phyloP scores from a whole-genome alignment of 1,139 yeast genomes.

The Blastobotrys ciferrii region DNA sequence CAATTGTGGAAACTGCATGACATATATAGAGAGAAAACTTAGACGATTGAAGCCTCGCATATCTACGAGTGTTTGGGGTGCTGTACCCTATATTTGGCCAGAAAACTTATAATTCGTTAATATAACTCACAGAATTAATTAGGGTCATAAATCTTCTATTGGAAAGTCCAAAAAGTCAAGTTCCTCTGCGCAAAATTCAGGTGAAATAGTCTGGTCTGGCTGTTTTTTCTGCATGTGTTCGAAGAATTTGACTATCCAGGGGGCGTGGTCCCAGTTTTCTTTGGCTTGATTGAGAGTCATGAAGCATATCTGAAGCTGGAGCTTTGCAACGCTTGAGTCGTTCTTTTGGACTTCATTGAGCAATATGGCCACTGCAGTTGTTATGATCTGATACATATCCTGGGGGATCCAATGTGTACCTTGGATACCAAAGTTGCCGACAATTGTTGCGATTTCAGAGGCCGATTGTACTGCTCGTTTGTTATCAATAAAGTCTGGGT shows the following conservation, averaged over 20 bases:
- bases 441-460: constrained; percentile 2
- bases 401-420: constrained; percentile 1
- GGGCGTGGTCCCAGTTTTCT: constrained; percentile 9
- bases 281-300: constrained; percentile 4
- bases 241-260: constrained; percentile 4
- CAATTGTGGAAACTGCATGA: no score
- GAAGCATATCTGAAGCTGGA: constrained; percentile 4
- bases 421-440: neutral
- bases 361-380: constrained; percentile 6
- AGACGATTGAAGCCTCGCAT: no score
- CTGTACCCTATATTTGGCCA: no score
- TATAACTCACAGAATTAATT: no score
- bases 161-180: neutral
- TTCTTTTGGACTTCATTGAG: constrained; percentile 3
- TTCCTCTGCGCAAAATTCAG: no score
- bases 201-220: neutral
- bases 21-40: no score
- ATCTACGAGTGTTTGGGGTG: no score
- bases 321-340: neutral
- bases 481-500: constrained; percentile 1
- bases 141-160: no score
- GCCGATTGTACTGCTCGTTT: constrained; percentile 2
- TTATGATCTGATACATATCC: constrained; percentile 4
- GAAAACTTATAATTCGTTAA: no score
- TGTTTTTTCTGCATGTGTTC: constrained; percentile 3